These are phyloP conservation scores for Sporothrix pallida DNA, from an alignment of 2,329 filamentous ascomycete genomes.

Conservation along the genomic window DNA sequence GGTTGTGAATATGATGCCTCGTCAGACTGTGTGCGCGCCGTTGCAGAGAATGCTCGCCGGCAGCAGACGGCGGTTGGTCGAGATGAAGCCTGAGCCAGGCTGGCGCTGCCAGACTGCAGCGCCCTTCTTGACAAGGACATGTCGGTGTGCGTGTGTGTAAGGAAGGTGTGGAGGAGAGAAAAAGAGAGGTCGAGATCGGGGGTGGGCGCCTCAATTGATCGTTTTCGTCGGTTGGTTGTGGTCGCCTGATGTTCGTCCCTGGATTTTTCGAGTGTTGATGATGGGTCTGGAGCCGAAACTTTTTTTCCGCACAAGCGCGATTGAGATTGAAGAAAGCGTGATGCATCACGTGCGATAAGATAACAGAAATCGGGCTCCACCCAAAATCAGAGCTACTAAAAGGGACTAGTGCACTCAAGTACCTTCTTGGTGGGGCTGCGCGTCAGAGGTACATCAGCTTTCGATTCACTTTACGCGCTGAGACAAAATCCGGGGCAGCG, in stretches of 20 bases:
- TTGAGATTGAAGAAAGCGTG: background rate
- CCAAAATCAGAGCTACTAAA: background rate
- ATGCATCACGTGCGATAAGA: constrained; percentile 30
- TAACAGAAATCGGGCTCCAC: background rate
- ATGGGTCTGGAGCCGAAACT: constrained; percentile 24
- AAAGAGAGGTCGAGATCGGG: background rate
- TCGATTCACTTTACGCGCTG: constrained; percentile 13
- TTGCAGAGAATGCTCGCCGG: constrained; percentile 10
- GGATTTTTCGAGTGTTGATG: constrained; percentile 2
- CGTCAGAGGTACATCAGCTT: background rate
- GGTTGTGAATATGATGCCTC: background rate
- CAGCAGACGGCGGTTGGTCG: constrained; percentile 15
- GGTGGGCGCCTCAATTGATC: background rate
- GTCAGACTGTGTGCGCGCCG: background rate
- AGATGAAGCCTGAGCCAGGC: constrained; percentile 23
- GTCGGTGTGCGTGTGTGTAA: background rate
- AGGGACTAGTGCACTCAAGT: background rate
- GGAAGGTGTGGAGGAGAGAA: background rate
- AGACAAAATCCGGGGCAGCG: constrained; percentile 19
- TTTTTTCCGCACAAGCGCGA: constrained; percentile 27
- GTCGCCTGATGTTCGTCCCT: constrained; percentile 12
- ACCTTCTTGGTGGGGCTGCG: background rate
- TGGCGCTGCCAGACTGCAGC: constrained; percentile 40
- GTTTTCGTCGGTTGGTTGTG: constrained; percentile 10
- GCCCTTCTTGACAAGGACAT: constrained; percentile 41